phyloP scores from a whole-genome alignment of 2,329 filamentous ascomycete genomes.

The Seiridium cupressi region DNA sequence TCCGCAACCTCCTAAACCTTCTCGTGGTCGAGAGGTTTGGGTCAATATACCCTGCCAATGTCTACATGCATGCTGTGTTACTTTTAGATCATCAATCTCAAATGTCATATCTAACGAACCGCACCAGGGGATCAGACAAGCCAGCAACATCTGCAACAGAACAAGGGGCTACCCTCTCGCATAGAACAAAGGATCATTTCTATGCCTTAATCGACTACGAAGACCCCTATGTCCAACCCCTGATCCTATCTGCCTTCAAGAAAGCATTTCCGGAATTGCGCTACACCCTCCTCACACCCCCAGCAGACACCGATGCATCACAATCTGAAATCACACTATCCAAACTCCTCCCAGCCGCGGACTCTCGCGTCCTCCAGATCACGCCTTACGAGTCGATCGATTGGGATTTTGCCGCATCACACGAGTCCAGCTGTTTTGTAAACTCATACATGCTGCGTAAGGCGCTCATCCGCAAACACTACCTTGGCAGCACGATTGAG shows the following conservation, averaged over 20 bases:
- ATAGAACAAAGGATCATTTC: constrained; percentile 38
- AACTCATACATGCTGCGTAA: constrained; percentile 97
- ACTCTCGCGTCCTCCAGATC: constrained; percentile 68
- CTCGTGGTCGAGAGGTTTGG: neutral
- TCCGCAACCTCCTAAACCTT: neutral
- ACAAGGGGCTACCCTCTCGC: constrained; percentile 14
- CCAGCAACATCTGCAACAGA: constrained; percentile 13
- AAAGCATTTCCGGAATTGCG: constrained; percentile 53
- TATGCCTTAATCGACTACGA: constrained; percentile 82
- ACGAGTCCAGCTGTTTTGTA: constrained; percentile 63
- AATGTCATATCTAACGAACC: constrained; percentile 13
- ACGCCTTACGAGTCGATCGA: constrained; percentile 84
- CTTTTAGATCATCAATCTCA: neutral
- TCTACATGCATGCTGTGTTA: constrained; percentile 3
- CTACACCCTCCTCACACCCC: constrained; percentile 54
- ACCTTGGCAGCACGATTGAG: constrained; percentile 77
- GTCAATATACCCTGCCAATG: constrained; percentile 1
- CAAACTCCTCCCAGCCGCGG: constrained; percentile 30
- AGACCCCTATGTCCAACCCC: constrained; percentile 83
- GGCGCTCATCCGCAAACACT: constrained; percentile 94
- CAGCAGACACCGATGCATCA: neutral
- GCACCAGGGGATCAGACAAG: constrained; percentile 11
- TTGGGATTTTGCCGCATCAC: constrained; percentile 69
- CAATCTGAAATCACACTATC: constrained; percentile 33
- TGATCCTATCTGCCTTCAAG: constrained; percentile 73